A percentile compares a stretch with the other conserved stretches of the same genome.
Conservation (phyloP, 805 yeast genomes). For the Yamadazyma insecticola region DNA sequence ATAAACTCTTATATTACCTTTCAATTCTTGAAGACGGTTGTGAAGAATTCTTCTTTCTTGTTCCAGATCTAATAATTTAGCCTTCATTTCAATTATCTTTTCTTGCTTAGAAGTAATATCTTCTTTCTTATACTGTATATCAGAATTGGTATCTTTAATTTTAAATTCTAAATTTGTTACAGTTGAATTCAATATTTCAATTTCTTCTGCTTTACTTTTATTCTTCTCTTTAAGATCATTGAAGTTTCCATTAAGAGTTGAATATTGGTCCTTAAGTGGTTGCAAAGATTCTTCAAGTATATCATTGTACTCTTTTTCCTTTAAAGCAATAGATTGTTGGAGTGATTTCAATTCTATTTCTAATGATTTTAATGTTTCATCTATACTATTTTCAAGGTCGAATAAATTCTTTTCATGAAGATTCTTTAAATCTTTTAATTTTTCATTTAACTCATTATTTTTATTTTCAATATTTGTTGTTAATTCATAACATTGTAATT, state of each 20-base stretch:
- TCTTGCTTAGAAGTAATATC: constrained; percentile 3
- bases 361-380: not conserved
- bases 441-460: too few species aligned
- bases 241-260: too few species aligned
- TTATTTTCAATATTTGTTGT: too few species aligned
- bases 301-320: too few species aligned
- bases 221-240: not conserved
- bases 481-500: constrained; percentile 11
- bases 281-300: too few species aligned
- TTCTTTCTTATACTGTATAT: constrained; percentile 6
- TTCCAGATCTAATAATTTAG: constrained; percentile 46
- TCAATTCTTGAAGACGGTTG: constrained; percentile 73
- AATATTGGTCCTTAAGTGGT: too few species aligned
- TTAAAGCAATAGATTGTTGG: too few species aligned
- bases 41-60: constrained; percentile 59
- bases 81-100: constrained; percentile 15
- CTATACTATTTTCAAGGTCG: constrained; percentile 4
- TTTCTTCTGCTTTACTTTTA: constrained; percentile 8
- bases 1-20: constrained; percentile 89
- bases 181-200: constrained; percentile 2
- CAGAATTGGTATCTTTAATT: not conserved
- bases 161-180: constrained; percentile 3
- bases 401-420: constrained; percentile 1
- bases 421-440: constrained; percentile 4
- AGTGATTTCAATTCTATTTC: not conserved